Base-by-base conservation (phyloP, 1,284 basidiomycete species). In the Laetiporus sulphureus region DNA sequence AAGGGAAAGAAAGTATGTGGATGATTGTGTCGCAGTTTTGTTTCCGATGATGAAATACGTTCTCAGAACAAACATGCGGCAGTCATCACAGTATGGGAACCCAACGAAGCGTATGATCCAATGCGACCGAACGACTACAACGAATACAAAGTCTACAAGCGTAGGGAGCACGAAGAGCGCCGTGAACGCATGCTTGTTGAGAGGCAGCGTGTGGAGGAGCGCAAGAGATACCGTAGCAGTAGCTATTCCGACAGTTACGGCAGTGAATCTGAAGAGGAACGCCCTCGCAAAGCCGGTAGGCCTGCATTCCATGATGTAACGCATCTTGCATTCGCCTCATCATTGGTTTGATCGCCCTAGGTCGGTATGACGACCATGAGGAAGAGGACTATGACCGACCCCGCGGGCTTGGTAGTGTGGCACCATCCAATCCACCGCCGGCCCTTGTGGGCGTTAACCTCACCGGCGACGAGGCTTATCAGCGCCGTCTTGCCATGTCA, bases 51-150 rank as follows among this genome's bases (percentile, higher is more conserved):
- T n/a, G n/a, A n/a, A n/a, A n/a, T n/a, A n/a, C n/a, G n/a, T 36
- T 42, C 35, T 38, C 52, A 87, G 81, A 80, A 83, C 54, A 83
- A 81, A 51, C 71, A 75, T 52, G 60, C 67, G 0, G 73, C 71
- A 34, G 60, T 68, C 5, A 48, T 75, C 2, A 62, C 62, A 2
- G 62, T 73, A 2, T 90, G 87, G 87, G 85, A 90, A 59, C 87
- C 87, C 6, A 61, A 63, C 44, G 88, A 91, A 52, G 69, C 69
- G 23, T 92, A 92, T 54, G 88, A 91, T 49, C 83, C 87, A 3
- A 62, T 79, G 22, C 75, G 83, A 24, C 89, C 90, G 2, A 91
- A 91, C 48, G 89, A 92, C 52, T 92, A 91, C 61, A 82, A 82
- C 50, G 87, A 90, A 53, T 89, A 80, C 67, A 90, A 89, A 55